Evolutionary conservation across 2,329 filamentous ascomycete genomes (phyloP), one percentile per base, ranked within the genome.

Genomic region (Rhynchosporium agropyri): DNA sequence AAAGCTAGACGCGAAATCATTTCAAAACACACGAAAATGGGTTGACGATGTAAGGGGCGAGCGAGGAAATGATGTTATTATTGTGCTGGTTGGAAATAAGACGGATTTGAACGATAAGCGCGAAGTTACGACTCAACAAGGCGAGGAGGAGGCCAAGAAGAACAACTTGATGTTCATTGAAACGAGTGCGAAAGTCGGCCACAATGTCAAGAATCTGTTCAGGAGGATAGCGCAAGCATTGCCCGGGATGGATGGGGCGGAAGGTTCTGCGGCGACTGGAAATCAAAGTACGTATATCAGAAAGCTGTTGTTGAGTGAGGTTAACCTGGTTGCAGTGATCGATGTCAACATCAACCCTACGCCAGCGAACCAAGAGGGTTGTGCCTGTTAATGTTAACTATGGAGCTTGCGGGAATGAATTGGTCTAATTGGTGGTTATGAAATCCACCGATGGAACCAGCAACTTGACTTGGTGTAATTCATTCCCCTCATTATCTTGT

Each of bases 1-100:
- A 61, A 42, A 31, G 20, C 26, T 71, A 91, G 88, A 95, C 77
- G 89, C 90, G 68, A 97, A 98, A 79, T 96, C 92, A 29, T 99
- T 99, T 82, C 90, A 97, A 76, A 97, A 99, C 79, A 99, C 95
- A 60, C 88, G 93, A 74, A 99, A 99, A 84, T 99, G 96, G 95
- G 96, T 99, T 69, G 95, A 99, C 76, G 95, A 99, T 75, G 95
- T 99, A 63, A 87, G 95, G 66, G 94, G 93, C 58, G 95, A 99
- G 81, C 87, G 95, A 74, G 95, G 95, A 58, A 97, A 96, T 81
- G 95, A 99, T 78, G 96, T 99, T 65, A 99, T 99, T 73, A 98
- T 99, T 73, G 95, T 99, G 53, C 81, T 99, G 53, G 96, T 99
- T 45, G 95, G 95, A 70, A 99, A 99, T 83, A 99, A 99, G 87